Conservation (phyloP, 208 protist species). For the Acanthamoeba triangularis region DNA sequence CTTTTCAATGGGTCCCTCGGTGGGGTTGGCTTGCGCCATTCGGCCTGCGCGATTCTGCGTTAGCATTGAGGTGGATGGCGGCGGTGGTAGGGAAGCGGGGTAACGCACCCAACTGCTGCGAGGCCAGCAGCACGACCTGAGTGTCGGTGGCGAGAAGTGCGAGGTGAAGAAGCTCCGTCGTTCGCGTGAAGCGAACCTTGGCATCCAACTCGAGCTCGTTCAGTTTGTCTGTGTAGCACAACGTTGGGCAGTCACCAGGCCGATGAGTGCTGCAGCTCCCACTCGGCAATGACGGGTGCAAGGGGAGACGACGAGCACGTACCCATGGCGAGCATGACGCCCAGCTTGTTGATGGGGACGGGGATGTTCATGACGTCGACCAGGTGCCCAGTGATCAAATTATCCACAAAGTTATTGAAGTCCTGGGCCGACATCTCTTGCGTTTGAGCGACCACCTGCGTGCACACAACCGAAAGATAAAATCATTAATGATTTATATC, state of each 20-base stretch:
- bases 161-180: constrained; percentile 88
- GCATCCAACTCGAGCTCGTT: constrained; percentile 85
- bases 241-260: no score
- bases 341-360: constrained; percentile 88
- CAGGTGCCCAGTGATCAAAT: constrained; percentile 85
- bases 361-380: constrained; percentile 88
- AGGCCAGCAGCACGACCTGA: constrained; percentile 86
- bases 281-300: neutral
- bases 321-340: constrained; percentile 90
- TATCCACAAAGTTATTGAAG: constrained; percentile 85
- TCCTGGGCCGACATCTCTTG: constrained; percentile 85
- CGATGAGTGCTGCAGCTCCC: no score
- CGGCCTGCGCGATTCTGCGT: constrained; percentile 82
- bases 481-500: no score
- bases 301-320: neutral
- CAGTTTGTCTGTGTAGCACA: constrained; percentile 76
- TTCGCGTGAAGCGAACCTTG: constrained; percentile 81
- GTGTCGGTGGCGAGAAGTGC: constrained; percentile 87
- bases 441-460: constrained; percentile 79
- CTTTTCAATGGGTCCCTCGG: constrained; percentile 91
- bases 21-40: constrained; percentile 89
- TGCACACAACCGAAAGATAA: neutral
- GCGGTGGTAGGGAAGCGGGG: constrained; percentile 72
- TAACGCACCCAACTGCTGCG: constrained; percentile 88
- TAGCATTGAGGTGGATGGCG: constrained; percentile 90